A percentile compares a stretch with the other conserved stretches of the same genome.
phyloP scores from a whole-genome alignment of 345 rosid species.

The Eucalyptus coolabah region DNA sequence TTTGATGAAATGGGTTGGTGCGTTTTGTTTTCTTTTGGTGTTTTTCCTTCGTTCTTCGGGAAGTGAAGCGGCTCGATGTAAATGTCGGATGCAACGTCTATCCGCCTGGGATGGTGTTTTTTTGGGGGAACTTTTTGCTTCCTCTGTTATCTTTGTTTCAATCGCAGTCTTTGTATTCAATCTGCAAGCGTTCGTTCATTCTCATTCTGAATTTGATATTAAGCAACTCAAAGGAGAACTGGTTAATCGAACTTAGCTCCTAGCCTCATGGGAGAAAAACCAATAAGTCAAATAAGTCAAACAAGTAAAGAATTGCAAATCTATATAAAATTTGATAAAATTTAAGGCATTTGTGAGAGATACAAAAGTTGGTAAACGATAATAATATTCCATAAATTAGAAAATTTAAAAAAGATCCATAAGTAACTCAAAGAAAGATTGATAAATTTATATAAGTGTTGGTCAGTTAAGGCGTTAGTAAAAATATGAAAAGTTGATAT shows the following conservation, averaged over 20 bases:
- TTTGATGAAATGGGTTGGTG: background rate
- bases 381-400: too few relatives aligned
- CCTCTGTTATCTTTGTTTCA: background rate
- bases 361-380: background rate
- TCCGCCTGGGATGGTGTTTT: background rate
- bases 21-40: background rate
- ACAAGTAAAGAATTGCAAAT: background rate
- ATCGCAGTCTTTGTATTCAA: background rate
- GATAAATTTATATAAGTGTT: background rate
- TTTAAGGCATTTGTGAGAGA: background rate
- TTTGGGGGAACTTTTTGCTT: background rate
- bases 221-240: background rate
- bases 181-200: background rate
- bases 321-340: background rate
- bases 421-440: background rate
- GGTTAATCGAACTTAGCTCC: background rate
- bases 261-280: background rate
- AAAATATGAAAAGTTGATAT: background rate
- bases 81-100: background rate
- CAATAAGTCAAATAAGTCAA: background rate
- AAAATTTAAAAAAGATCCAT: too few relatives aligned
- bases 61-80: background rate
- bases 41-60: background rate
- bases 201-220: background rate
- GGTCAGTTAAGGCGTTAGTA: background rate